phyloP scores from a whole-genome alignment of 2,329 filamentous ascomycete species.

The Periconia sp. region DNA sequence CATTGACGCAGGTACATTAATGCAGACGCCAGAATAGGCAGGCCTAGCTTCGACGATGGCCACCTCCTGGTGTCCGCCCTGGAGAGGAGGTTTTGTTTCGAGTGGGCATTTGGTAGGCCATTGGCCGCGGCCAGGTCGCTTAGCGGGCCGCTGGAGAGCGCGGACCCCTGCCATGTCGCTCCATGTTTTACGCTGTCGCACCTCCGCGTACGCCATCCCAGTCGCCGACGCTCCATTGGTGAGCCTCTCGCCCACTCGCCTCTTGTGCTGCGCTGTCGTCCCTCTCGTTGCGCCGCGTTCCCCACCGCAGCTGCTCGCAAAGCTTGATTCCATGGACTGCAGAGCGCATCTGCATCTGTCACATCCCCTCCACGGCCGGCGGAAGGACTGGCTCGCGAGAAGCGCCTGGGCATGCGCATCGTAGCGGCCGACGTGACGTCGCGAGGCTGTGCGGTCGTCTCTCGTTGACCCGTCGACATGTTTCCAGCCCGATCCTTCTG shows the following conservation, averaged over 20 bases:
- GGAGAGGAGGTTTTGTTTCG: slow-evolving; percentile 35
- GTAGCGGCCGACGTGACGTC: slow-evolving; percentile 9
- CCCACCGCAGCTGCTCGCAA: slow-evolving; percentile 22
- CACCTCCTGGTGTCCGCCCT: slow-evolving; percentile 17
- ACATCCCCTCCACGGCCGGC: slow-evolving; percentile 15
- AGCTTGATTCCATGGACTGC: slow-evolving; percentile 21
- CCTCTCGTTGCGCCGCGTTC: slow-evolving; percentile 13
- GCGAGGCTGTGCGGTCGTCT: slow-evolving; percentile 1
- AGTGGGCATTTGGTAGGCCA: slow-evolving; percentile 18
- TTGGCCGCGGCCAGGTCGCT: slow-evolving; percentile 37
- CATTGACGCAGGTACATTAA: slow-evolving; percentile 35
- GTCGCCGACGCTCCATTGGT: slow-evolving; percentile 34
- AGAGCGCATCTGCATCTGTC: slow-evolving; percentile 14
- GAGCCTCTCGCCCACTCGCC: slow-evolving; percentile 15
- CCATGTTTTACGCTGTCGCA: slow-evolving; percentile 40
- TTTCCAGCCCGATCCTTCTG: slow-evolving; percentile 19
- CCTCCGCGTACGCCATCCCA: slow-evolving; percentile 21
- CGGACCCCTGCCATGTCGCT: slow-evolving; percentile 21
- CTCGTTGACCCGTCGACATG: slow-evolving; percentile 12
- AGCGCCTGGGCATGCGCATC: slow-evolving; percentile 13
- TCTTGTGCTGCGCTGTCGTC: slow-evolving; percentile 18
- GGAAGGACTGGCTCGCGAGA: slow-evolving; percentile 21
- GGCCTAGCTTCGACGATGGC: slow-evolving; percentile 19
- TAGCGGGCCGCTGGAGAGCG: slow-evolving; percentile 26
- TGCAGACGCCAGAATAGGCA: slow-evolving; percentile 26